Base-by-base conservation (phyloP, 306 rosid species). In the Vicia sativa region DNA sequence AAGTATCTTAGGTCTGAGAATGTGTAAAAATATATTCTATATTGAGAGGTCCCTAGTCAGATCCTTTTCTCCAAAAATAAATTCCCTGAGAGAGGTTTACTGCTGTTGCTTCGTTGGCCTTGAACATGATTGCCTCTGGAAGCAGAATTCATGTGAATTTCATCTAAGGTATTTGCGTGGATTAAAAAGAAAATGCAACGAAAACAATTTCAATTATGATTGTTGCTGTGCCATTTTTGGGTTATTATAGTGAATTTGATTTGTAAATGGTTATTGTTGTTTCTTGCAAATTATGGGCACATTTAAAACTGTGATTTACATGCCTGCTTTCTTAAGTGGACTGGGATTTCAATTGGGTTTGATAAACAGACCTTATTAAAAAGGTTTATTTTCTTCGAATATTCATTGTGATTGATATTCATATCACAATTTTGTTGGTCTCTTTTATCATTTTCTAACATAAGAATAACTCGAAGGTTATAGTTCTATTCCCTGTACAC, bases 211-310 rank as follows among this genome's bases (percentile, higher is more conserved):
- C 43, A 45, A 13, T 63, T 63, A 6, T 49, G 62, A 67, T 67
- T 37, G 4, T 38, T 54, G n/a, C 8, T 45, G 35, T 64, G 72
- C 19, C 23, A 19, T 0, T 65, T 65, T 53, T 9, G 44, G 63
- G 44, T 25, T 54, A 16, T 29, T 12, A 9, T 59, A 26, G 16
- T 35, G 29, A 21, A 35, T 59, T 60, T 50, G 44, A 9, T 68
- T 59, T 75, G 57, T 59, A 60, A 16, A 50, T 61, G 59, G 6
- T 76, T 26, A 14, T 49, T 38, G 48, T 71, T n/a, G 25, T 64
- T 34, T 53, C 18, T 19, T 74, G 11, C 31, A 31, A 31, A 56
- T 41, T 19, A 41, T 50, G 64, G 69, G 44, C 0, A 1, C n/a
- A 29, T 26, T 25, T 3, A 13, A 11, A 29, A 11, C 18, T 15